Evolutionary conservation across 352 stramenopile species (phyloP), one percentile per base, ranked within the genome.

Genomic region (Pseudoperonospora humuli): DNA sequence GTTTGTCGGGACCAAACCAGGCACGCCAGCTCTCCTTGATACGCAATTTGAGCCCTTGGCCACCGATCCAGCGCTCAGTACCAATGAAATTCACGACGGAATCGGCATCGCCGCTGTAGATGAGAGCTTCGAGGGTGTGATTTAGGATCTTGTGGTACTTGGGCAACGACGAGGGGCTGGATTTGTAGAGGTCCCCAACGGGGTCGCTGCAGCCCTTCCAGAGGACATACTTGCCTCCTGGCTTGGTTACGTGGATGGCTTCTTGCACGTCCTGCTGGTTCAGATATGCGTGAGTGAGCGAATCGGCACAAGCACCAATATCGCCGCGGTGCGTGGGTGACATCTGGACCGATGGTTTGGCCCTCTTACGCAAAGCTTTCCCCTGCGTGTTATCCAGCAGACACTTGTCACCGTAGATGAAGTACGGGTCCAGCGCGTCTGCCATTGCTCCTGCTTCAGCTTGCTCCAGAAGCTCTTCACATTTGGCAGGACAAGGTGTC

Each of bases 61-160:
- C 65, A n/a, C 74, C 70, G 32, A 88, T 82, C 76, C 76, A 88
- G 37, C 77, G 75, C 54, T 89, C 70, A 24, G 97, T 98, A 34
- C 77, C 75, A 32, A 89, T 84, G 32, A 89, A 89, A 50, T 89
- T 89, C 28, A 86, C 75, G 42, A 86, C 70, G 29, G 75, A 89
- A 56, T 89, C 77, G 14, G 77, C 73, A 32, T 89, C 77, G 32
- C 77, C 77, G 29, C 69, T 84, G 61, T 88, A 88, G 57, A 88
- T 85, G 7, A 88, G 61, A 2, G 39, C 67, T 15, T 71, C 75
- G 18, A 88, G 61, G 5, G 59, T 59, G 39, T 45, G 54, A 15
- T 50, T 51, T 7, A 88, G 34, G 40, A 86, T 84, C 48, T 74
- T 84, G 45, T 51, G 58, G 57, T 88, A 88, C 58, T 86, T 81